Base-by-base conservation (phyloP, 768 basidiomycete genomes). In the Lactarius akahatsu region DNA sequence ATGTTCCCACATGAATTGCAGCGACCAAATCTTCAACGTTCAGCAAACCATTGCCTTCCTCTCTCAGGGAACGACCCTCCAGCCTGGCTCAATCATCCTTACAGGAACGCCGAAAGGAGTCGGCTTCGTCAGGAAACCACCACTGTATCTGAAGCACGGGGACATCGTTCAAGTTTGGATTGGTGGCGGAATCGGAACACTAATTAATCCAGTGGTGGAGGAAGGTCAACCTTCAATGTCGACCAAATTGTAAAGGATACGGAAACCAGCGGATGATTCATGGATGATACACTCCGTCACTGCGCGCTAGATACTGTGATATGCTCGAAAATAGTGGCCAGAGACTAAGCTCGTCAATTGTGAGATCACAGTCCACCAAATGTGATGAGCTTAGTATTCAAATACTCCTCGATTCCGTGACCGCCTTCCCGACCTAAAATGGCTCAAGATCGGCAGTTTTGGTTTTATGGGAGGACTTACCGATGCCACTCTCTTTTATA, bases 361-460 rank as follows among this genome's bases (percentile, higher is more conserved):
- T 55, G 8, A 9, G 11, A 28, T 70, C 64, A 83, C 70, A 92
- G 72, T 15, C 90, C 91, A 54, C 92, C 92, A 72, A 94, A 91
- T 18, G 85, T 85, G 71, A 94, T 90, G 77, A 91, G 73, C 76
- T 94, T 94, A 54, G 82, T 82, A 74, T 87, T 89, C 85, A 94
- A 78, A 72, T 92, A 98, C 72, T 98, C 96, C 50, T 88, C 85
- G 69, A 98, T 92, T 4, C 95, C 96, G 76, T 94, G 90, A 36
- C 86, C 85, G 7, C 96, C 96, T 73, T 96, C 95, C 40, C 92
- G 82, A 18, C 96, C 91, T 77, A 36, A 34, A 40, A 58, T 57
- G 10, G 10, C 34, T 68, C 63, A 57, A 52, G 23, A 62, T 57
- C 20, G 57, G 9, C 45, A 50, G 5, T 26, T 26, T 64, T 32